phyloP scores from a whole-genome alignment of 352 stramenopile genomes.

The Pythium utonaiense region DNA sequence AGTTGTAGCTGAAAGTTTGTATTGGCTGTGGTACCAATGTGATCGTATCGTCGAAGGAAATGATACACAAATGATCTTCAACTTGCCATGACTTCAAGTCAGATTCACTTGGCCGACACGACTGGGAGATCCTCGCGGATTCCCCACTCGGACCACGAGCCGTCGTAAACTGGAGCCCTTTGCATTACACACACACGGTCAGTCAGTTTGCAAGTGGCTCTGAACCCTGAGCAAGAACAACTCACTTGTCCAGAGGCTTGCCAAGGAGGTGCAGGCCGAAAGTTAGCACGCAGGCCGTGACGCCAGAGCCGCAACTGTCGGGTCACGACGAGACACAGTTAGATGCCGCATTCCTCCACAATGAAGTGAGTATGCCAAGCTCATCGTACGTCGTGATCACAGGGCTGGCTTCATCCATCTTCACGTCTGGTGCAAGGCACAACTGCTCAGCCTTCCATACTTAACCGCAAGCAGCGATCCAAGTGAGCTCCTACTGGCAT shows the following conservation, averaged over 20 bases:
- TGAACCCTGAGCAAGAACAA: too few species aligned
- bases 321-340: slow-evolving; percentile 4
- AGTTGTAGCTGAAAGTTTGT: background rate
- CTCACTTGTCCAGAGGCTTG: slow-evolving; percentile 69
- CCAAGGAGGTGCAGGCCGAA: slow-evolving; percentile 62
- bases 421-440: slow-evolving; percentile 48
- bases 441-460: too few species aligned
- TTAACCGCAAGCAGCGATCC: too few species aligned
- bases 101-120: slow-evolving; percentile 29
- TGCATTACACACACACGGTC: slow-evolving; percentile 1
- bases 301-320: slow-evolving; percentile 65
- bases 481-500: slow-evolving; percentile 59
- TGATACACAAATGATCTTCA: background rate
- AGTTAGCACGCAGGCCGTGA: slow-evolving; percentile 61
- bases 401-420: slow-evolving; percentile 49
- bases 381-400: slow-evolving; percentile 66
- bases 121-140: slow-evolving; percentile 55
- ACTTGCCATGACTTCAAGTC: background rate
- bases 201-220: too few species aligned
- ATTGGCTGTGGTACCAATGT: background rate
- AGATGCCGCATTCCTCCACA: background rate
- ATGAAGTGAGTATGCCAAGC: background rate
- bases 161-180: slow-evolving; percentile 85
- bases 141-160: slow-evolving; percentile 88
- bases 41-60: background rate